Conservation (phyloP, 495 filamentous ascomycete species). For the Aspergillus kassunensis region DNA sequence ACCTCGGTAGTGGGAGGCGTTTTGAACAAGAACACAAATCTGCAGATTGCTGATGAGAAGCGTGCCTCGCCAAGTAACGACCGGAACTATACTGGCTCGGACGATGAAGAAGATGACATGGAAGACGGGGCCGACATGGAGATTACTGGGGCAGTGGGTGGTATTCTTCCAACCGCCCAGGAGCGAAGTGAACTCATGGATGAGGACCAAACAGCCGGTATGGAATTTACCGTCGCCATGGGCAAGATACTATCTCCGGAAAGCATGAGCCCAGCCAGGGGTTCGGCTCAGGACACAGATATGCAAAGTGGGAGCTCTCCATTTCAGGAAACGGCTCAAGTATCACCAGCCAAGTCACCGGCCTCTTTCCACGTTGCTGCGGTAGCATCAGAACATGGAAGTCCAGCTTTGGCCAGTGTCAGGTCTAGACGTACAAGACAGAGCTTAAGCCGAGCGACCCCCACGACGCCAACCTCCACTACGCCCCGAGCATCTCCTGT, state of each 20-base stretch:
- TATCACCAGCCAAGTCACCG: constrained; percentile 30
- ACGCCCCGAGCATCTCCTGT: constrained; percentile 32
- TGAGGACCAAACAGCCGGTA: constrained; percentile 48
- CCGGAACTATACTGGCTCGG: constrained; percentile 23
- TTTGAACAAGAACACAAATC: constrained; percentile 35
- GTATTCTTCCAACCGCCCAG: constrained; percentile 50
- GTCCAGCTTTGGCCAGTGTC: constrained; percentile 54
- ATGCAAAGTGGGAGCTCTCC: constrained; percentile 52
- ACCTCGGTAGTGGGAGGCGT: constrained; percentile 70
- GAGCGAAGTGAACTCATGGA: constrained; percentile 37
- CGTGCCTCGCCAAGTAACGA: constrained; percentile 23
- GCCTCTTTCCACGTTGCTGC: constrained; percentile 33
- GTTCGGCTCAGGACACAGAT: constrained; percentile 47
- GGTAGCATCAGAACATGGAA: constrained; percentile 56
- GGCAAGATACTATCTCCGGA: constrained; percentile 52
- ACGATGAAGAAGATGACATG: constrained; percentile 40
- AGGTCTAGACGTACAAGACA: constrained; percentile 51
- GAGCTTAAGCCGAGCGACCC: constrained; percentile 37
- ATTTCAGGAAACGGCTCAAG: constrained; percentile 39
- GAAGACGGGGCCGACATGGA: constrained; percentile 59
- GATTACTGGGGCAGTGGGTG: constrained; percentile 68
- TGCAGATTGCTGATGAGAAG: constrained; percentile 12
- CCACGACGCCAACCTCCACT: constrained; percentile 42
- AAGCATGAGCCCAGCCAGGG: constrained; percentile 29
- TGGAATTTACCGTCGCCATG: constrained; percentile 57